Evolutionary conservation across 202 grass and related monocot genomes (phyloP).

Genomic region (Dendrocalamus latiflorus): DNA sequence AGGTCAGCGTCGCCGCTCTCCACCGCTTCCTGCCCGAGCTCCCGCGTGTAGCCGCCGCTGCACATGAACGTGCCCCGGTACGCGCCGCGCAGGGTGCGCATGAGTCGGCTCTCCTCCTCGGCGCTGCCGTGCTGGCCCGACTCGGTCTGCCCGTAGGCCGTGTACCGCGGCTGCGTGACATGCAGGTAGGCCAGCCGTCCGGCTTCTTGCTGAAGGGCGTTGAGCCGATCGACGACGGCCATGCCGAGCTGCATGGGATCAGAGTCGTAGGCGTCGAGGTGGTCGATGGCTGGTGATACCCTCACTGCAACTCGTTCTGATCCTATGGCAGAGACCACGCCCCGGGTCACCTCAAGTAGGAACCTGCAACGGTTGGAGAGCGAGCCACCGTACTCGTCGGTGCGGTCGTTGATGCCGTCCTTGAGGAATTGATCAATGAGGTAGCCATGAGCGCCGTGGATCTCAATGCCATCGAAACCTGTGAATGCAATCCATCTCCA

Average conservation of each 20-base stretch:
- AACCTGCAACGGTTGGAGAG: conserved; percentile 73
- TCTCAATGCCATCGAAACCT: conserved; percentile 97
- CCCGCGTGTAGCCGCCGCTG: conserved; percentile 86
- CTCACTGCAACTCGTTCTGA: conserved; percentile 60
- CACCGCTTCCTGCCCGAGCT: conserved; percentile 73
- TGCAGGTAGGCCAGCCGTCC: conserved; percentile 76
- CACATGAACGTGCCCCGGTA: conserved; percentile 78
- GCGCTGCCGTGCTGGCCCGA: conserved; percentile 60
- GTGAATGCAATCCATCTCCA: not conserved
- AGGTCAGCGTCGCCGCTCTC: conserved; percentile 63
- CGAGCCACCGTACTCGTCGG: conserved; percentile 73
- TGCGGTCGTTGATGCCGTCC: conserved; percentile 87
- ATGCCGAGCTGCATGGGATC: conserved; percentile 65
- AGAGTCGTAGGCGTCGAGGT: conserved; percentile 80
- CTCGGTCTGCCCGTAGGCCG: conserved; percentile 88
- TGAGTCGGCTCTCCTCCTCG: conserved; percentile 74
- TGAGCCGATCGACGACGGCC: conserved; percentile 54
- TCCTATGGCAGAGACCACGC: conserved; percentile 53
- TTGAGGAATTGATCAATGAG: conserved; percentile 96
- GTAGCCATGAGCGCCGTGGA: conserved; percentile 95
- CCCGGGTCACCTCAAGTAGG: conserved; percentile 59
- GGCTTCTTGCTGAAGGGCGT: conserved; percentile 51
- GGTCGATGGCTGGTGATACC: conserved; percentile 88
- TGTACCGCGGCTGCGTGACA: conserved; percentile 85
- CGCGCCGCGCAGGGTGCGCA: conserved; percentile 44